These are phyloP conservation scores for Favolaschia claudopus DNA, from an alignment of 768 basidiomycete species.

Conservation along the genomic window DNA sequence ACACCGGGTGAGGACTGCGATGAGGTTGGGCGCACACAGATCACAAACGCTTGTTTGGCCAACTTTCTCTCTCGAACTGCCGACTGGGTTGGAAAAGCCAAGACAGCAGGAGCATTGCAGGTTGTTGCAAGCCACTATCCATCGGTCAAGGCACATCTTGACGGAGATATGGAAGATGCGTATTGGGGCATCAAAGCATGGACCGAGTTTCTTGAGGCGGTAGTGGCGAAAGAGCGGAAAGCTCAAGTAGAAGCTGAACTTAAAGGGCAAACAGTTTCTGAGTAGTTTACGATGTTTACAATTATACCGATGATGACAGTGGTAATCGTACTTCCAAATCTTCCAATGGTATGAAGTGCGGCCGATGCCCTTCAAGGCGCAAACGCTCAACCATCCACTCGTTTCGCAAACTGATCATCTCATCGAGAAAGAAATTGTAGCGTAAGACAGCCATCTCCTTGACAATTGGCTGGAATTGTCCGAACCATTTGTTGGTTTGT, in stretches of 20 bases:
- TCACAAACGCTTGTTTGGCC: not conserved
- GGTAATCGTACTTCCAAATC: not conserved
- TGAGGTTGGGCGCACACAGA: not conserved
- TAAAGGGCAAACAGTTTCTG: no score
- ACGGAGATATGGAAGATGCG: not conserved
- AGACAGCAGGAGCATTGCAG: not conserved
- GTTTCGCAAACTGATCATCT: constrained; percentile 8
- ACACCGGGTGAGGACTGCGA: not conserved
- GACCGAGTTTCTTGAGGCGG: not conserved
- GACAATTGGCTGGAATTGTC: not conserved
- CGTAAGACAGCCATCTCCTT: constrained; percentile 8
- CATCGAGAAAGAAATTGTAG: constrained; percentile 13
- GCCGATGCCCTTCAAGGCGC: not conserved
- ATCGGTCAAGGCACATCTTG: not conserved
- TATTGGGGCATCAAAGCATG: not conserved
- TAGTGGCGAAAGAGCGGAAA: not conserved
- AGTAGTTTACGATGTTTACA: no score
- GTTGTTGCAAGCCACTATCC: not conserved
- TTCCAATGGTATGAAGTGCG: constrained; percentile 6
- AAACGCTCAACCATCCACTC: not conserved
- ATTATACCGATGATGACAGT: no score
- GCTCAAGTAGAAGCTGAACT: no score
- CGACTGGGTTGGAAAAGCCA: not conserved
- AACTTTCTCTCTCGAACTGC: not conserved
- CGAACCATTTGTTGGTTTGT: constrained; percentile 7